A percentile compares a stretch with the other conserved stretches of the same genome.
phyloP scores from a whole-genome alignment of 1,284 basidiomycete genomes.

The Leccinum pachyderme region DNA sequence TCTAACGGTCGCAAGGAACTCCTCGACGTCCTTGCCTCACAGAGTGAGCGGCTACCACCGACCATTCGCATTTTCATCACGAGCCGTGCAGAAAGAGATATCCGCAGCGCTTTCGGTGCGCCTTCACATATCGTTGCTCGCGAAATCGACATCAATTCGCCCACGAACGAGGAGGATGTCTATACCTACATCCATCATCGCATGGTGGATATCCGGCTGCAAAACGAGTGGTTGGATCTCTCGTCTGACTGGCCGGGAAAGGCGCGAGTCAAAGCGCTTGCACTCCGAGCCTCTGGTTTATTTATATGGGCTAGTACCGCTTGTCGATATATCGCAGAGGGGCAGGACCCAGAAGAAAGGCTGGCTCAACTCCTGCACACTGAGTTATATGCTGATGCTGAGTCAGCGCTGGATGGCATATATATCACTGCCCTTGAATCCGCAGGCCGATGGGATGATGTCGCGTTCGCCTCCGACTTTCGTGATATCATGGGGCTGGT shows the following conservation, averaged over 20 bases:
- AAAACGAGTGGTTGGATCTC: slow-evolving; percentile 25
- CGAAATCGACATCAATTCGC: slow-evolving; percentile 30
- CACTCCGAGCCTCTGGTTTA: slow-evolving; percentile 29
- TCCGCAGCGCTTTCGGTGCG: slow-evolving; percentile 15
- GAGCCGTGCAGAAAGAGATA: slow-evolving; percentile 33
- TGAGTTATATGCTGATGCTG: slow-evolving; percentile 25
- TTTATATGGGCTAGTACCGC: slow-evolving; percentile 39
- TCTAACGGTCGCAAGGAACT: slow-evolving; percentile 27
- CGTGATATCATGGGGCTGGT: slow-evolving; percentile 35
- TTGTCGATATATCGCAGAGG: slow-evolving; percentile 30
- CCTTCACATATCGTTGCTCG: slow-evolving; percentile 14
- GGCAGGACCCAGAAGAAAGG: slow-evolving; percentile 32
- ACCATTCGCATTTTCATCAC: slow-evolving; percentile 33
- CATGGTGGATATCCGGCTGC: slow-evolving; percentile 24
- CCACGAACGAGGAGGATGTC: slow-evolving; percentile 29
- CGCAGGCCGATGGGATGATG: slow-evolving; percentile 30
- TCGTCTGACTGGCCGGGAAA: slow-evolving; percentile 33
- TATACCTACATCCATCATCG: slow-evolving; percentile 28
- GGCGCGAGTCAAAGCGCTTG: slow-evolving; percentile 15
- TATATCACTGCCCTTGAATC: slow-evolving; percentile 34
- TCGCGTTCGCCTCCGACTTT: slow-evolving; percentile 30
- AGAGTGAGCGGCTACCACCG: slow-evolving; percentile 21
- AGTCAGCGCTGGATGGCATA: slow-evolving; percentile 31
- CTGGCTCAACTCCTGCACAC: slow-evolving; percentile 27
- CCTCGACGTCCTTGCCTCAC: slow-evolving; percentile 23